Evolutionary conservation across 371 early-diverging fungal genomes (phyloP).

Genomic region (Mortierella sp.): DNA sequence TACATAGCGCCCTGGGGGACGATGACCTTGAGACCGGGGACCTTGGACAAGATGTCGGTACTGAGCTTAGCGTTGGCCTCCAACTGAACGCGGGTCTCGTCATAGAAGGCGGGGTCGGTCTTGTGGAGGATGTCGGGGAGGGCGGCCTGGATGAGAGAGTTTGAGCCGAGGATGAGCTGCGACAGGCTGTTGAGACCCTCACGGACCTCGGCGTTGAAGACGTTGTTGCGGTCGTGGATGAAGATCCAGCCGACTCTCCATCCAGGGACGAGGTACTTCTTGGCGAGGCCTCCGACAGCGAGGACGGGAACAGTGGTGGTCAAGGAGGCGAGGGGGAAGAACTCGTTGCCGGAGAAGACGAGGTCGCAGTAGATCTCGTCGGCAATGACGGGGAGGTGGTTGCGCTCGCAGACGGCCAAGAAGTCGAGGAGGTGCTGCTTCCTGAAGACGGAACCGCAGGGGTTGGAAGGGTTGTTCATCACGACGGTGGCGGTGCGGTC

Average conservation of each 20-base stretch:
- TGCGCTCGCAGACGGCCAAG: constrained; percentile 78
- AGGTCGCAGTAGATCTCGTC: constrained; percentile 96
- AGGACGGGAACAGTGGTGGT: constrained; percentile 87
- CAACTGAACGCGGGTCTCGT: constrained; percentile 77
- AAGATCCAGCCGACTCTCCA: constrained; percentile 94
- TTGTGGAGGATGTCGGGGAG: constrained; percentile 83
- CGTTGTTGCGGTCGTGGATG: constrained; percentile 79
- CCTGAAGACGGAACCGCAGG: constrained; percentile 91
- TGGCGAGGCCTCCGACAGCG: constrained; percentile 90
- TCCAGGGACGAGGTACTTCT: constrained; percentile 93
- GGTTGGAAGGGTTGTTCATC: constrained; percentile 94
- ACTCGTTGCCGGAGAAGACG: constrained; percentile 79
- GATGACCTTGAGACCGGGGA: constrained; percentile 84
- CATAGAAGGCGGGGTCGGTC: constrained; percentile 78
- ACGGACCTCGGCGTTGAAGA: constrained; percentile 72
- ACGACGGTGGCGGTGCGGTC: constrained; percentile 84
- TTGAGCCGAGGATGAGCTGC: constrained; percentile 87
- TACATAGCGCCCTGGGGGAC: constrained; percentile 96
- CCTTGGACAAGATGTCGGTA: constrained; percentile 68
- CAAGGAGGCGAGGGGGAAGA: constrained; percentile 81
- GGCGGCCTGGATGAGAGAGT: constrained; percentile 83
- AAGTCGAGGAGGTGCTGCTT: constrained; percentile 80
- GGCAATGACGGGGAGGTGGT: constrained; percentile 87
- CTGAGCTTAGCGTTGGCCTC: constrained; percentile 81
- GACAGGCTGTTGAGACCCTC: constrained; percentile 78